A percentile compares a stretch with the other conserved stretches of the same genome.
phyloP scores from a whole-genome alignment of 805 yeast genomes.

The Lipomyces orientalis region DNA sequence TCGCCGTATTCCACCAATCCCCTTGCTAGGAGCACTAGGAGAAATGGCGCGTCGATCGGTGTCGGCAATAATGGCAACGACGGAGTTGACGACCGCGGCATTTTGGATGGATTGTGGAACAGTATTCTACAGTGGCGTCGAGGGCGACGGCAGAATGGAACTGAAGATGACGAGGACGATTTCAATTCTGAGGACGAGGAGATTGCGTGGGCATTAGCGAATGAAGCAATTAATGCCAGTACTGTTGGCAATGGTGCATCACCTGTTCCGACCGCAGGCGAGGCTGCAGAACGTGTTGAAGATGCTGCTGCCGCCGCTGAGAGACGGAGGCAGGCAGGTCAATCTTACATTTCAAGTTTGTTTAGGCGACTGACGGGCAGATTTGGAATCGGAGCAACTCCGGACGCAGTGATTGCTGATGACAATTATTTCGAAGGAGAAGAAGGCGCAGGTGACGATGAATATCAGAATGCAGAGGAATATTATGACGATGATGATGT shows the following conservation, averaged over 20 bases:
- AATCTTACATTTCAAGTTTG: conserved; percentile 7
- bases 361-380: conserved; percentile 2
- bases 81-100: conserved; percentile 20
- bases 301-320: neutral
- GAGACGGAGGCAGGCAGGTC: conserved; percentile 5
- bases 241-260: conserved; percentile 2
- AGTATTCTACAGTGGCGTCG: conserved; percentile 26
- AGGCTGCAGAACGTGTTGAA: neutral
- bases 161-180: conserved; percentile 12
- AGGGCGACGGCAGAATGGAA: conserved; percentile 8
- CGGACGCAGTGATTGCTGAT: conserved; percentile 1
- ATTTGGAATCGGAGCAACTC: neutral
- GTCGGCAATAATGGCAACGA: conserved; percentile 13
- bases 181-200: conserved; percentile 15
- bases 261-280: neutral
- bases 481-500: conserved; percentile 8
- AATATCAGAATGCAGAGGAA: conserved; percentile 11
- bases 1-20: conserved; percentile 35
- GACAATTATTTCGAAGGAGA: conserved; percentile 9
- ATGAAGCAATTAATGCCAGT: conserved; percentile 11
- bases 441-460: conserved; percentile 7
- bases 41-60: conserved; percentile 1
- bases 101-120: conserved; percentile 27
- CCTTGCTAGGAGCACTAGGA: neutral
- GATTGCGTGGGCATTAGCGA: conserved; percentile 20